phyloP scores from a whole-genome alignment of 1,284 basidiomycete species.

The Sanghuangporus weigelae region DNA sequence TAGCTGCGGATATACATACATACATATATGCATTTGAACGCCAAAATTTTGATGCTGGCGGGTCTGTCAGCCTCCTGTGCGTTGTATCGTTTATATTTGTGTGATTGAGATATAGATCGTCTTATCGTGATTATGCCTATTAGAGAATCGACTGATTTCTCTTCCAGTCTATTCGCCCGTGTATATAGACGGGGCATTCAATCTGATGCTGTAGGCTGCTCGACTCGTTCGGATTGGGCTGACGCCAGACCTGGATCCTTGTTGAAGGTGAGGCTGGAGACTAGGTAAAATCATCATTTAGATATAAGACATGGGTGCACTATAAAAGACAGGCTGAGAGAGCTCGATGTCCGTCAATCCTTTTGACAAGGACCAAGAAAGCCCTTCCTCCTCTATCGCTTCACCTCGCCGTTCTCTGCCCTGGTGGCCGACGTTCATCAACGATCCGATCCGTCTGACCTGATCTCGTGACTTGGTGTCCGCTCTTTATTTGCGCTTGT shows the following conservation, averaged over 20 bases:
- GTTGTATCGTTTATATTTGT: too few relatives aligned
- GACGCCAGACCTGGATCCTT: not conserved
- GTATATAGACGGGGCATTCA: too few relatives aligned
- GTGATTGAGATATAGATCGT: too few relatives aligned
- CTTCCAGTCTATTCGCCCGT: too few relatives aligned
- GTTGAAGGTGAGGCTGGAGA: not conserved
- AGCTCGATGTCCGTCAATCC: not conserved
- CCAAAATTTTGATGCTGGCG: not conserved
- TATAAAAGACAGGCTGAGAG: not conserved
- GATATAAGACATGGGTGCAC: not conserved
- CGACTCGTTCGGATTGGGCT: not conserved
- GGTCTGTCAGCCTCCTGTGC: not conserved
- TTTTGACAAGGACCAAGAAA: constrained; percentile 14
- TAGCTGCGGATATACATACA: not conserved
- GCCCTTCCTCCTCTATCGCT: not conserved
- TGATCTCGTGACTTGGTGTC: not conserved
- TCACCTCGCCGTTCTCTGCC: constrained; percentile 5
- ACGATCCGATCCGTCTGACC: not conserved
- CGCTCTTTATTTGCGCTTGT: not conserved
- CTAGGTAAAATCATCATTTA: not conserved
- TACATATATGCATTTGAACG: not conserved
- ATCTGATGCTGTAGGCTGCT: too few relatives aligned
- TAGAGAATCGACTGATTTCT: too few relatives aligned
- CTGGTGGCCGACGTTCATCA: constrained; percentile 4
- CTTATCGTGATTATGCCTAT: too few relatives aligned